phyloP scores from a whole-genome alignment of 1,284 basidiomycete species.

The Ustilago hordei region DNA sequence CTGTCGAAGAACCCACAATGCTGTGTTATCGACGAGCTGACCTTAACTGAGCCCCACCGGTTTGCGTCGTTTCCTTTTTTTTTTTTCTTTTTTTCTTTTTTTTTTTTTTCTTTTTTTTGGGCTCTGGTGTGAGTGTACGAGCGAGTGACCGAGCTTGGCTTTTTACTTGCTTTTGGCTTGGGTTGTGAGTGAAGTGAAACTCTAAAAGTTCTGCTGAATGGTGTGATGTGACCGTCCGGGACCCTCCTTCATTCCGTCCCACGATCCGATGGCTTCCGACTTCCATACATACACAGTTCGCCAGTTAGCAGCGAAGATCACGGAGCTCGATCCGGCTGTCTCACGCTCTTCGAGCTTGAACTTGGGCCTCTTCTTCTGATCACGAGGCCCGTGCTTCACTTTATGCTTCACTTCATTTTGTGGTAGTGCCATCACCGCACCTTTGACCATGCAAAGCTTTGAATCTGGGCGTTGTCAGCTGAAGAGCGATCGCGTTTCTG shows the following conservation, averaged over 20 bases:
- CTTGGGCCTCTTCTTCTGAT: background rate
- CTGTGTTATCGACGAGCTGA: background rate
- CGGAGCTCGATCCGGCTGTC: slow-evolving; percentile 2
- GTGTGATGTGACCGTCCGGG: slow-evolving; percentile 6
- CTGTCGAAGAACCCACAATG: background rate
- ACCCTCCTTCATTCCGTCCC: slow-evolving; percentile 33
- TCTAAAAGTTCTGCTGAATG: background rate
- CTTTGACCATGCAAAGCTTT: background rate
- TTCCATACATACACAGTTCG: too few relatives aligned
- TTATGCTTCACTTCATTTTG: background rate
- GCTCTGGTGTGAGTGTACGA: background rate
- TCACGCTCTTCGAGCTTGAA: background rate
- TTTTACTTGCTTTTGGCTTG: background rate
- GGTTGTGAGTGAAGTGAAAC: background rate
- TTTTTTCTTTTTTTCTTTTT: too few relatives aligned
- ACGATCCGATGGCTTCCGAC: slow-evolving; percentile 28
- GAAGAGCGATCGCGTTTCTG: background rate
- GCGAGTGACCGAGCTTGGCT: slow-evolving; percentile 8
- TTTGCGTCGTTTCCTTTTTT: background rate
- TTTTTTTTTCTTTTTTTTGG: too few relatives aligned
- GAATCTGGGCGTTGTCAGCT: background rate
- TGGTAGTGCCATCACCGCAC: background rate
- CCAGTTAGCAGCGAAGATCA: background rate
- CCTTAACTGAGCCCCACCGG: background rate
- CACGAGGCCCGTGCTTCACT: background rate